Base-by-base conservation (phyloP, 345 rosid species). In the Eucalyptus curtisii region DNA sequence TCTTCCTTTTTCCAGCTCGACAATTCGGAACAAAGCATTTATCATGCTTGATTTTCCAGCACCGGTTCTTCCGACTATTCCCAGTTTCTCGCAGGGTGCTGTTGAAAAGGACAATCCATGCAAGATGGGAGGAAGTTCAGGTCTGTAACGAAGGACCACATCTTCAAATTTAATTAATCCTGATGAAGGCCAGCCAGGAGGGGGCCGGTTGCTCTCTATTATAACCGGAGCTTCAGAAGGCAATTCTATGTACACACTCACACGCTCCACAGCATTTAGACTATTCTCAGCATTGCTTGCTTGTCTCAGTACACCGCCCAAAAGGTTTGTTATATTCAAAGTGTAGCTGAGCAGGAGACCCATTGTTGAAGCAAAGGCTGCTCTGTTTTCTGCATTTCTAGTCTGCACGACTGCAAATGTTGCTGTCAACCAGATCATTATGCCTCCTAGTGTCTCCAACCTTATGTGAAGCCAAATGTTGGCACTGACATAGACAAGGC, bases 61-160 rank as follows among this genome's bases (percentile, higher is more conserved):
- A 81, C 99, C 99, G 64, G 98, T 98, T 95, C 99, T 96, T 92
- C 99, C 99, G 84, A 98, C 99, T 52, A 98, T 95, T 66, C 99
- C 99, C 88, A 96, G 91, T 93, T 95, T 98, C 93, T 96, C 97
- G 89, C 94, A 91, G 3, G 99, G 96, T 87, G 95, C 92, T 89
- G 94, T 91, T 20, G 88, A 47, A 52, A 95, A 95, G 48, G 98
- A 92, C 86, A 98, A 90, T 47, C 99, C 99, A 92, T 95, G 97
- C 87, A 97, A 90, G 57, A 97, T 97, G 13, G 96, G 97, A 59
- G 99, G 97, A 93, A 95, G 99, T 91, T 95, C 99, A 40, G 96
- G 95, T 90, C 98, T 93, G 85, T 98, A 97, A 40, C 98, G 96
- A 87, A 98, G 87, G 88, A 96, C 92, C 88, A 97, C 98, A 88